These are phyloP conservation scores for Cyclanthera cordifolia DNA, from an alignment of 306 rosid genomes.

Conservation along the genomic window DNA sequence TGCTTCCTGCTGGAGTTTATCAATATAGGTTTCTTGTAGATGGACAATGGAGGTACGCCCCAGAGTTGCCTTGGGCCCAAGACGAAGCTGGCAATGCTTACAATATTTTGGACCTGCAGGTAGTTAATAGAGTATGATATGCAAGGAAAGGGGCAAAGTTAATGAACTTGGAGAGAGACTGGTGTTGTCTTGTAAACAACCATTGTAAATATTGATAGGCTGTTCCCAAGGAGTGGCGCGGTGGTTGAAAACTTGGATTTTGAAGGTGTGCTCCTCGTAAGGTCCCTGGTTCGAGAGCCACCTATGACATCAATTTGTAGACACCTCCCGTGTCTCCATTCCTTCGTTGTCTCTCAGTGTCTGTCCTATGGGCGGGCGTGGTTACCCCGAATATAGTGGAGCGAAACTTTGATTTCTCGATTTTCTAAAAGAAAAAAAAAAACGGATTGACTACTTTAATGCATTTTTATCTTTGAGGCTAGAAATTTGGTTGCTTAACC, in stretches of 20 bases:
- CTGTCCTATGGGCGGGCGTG: too few species aligned
- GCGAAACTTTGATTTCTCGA: too few species aligned
- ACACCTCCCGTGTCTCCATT: too few species aligned
- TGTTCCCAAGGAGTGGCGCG: too few species aligned
- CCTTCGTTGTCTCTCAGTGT: too few species aligned
- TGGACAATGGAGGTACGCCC: constrained; percentile 73
- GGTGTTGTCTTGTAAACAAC: not conserved
- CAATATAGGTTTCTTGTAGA: constrained; percentile 85
- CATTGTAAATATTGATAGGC: not conserved
- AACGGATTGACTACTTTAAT: too few species aligned
- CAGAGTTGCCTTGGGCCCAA: constrained; percentile 61
- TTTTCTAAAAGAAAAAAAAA: too few species aligned
- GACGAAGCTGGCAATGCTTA: constrained; percentile 69
- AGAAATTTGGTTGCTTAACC: not conserved
- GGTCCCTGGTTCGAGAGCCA: too few species aligned
- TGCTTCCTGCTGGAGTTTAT: constrained; percentile 87
- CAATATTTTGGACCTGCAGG: constrained; percentile 83
- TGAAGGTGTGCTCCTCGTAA: too few species aligned
- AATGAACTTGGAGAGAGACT: not conserved
- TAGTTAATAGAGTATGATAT: constrained; percentile 11
- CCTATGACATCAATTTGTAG: too few species aligned
- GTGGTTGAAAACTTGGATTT: too few species aligned
- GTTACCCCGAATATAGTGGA: too few species aligned
- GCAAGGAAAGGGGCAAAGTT: not conserved
- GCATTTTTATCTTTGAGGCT: not conserved